Conservation (phyloP, 2,329 filamentous ascomycete species). For the Fonsecaea nubica region DNA sequence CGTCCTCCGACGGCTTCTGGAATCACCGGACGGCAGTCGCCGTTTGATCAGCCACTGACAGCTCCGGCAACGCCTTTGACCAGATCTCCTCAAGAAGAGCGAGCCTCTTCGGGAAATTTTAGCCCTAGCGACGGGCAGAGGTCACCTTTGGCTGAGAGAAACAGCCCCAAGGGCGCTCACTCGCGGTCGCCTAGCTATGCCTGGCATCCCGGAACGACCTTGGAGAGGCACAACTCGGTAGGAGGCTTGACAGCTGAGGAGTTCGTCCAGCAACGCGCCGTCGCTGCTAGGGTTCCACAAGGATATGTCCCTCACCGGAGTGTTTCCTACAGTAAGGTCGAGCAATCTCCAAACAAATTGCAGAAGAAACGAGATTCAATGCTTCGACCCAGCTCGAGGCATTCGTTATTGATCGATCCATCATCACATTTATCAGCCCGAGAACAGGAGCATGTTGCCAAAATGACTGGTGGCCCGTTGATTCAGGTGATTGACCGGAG, state of each 20-base stretch:
- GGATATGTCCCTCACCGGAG: conserved; percentile 50
- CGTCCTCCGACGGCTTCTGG: conserved; percentile 64
- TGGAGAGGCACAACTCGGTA: conserved; percentile 54
- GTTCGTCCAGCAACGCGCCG: conserved; percentile 79
- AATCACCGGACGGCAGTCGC: conserved; percentile 42
- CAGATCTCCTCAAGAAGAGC: conserved; percentile 19
- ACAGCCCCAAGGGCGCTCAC: conserved; percentile 29
- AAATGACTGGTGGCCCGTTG: conserved; percentile 77
- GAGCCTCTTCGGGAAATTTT: conserved; percentile 18
- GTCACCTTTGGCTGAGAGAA: conserved; percentile 16
- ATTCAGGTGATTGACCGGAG: conserved; percentile 68
- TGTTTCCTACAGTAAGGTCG: conserved; percentile 34
- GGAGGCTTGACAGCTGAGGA: conserved; percentile 76
- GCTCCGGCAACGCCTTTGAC: conserved; percentile 25
- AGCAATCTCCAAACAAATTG: conserved; percentile 37
- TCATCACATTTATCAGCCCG: conserved; percentile 75
- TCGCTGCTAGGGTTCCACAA: conserved; percentile 58
- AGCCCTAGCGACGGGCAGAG: conserved; percentile 25
- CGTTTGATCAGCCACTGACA: conserved; percentile 26
- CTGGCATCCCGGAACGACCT: conserved; percentile 76
- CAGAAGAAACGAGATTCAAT: conserved; percentile 38
- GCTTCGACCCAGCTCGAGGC: conserved; percentile 47
- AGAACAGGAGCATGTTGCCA: conserved; percentile 87
- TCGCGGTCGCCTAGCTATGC: conserved; percentile 63
- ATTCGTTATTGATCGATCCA: conserved; percentile 50